Base-by-base conservation (phyloP, 257 asterid species). In the Jaltomata sinuosa region DNA sequence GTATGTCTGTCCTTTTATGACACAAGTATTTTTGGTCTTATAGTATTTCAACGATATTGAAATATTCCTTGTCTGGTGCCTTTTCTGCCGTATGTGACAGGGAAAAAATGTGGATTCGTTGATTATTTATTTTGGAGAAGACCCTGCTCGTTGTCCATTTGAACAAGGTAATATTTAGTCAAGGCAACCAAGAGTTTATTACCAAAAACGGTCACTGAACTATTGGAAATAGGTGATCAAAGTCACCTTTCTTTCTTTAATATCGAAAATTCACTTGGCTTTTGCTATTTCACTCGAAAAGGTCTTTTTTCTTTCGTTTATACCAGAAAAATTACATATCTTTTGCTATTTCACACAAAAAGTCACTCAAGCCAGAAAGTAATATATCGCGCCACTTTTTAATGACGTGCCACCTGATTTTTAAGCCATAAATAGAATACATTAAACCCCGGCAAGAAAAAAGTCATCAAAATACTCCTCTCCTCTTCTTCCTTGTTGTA, bases 131-230 rank as follows among this genome's bases (percentile, higher is more conserved):
- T 93, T 93, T 38, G 94, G 97, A 80, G 97, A 93, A 87, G 94
- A 90, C 86, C 94, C 97, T 25, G 91, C 93, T 15, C 94, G 94
- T 86, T 91, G 94, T 89, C 93, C 97, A 2, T 93, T 93, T 54
- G 97, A 93, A 86, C 97, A 91, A 93, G 97, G 97, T 93, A 88
- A 42, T 69, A 29, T 40, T 21, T 50, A 84, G 80, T 22, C 52
- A 8, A 74, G 0, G 57, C 8, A 45, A 25, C 19, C 38, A 62
- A 62, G 69, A 62, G 38, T 0, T 62, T 27, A 27, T 12, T 62
- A 27, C 69, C 27, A 11, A n/a, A 62, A 62, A 27, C 6, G 21
- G 38, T 2, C 69, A 5, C 69, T 27, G 38, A 62, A 62, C 38
- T 27, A 27, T 32, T 12, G 32, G 38, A 62, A 62, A 1, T 62